These are phyloP conservation scores for Flaveria ramosissima DNA, from an alignment of 129 eudicot genomes.

Conservation along the genomic window DNA sequence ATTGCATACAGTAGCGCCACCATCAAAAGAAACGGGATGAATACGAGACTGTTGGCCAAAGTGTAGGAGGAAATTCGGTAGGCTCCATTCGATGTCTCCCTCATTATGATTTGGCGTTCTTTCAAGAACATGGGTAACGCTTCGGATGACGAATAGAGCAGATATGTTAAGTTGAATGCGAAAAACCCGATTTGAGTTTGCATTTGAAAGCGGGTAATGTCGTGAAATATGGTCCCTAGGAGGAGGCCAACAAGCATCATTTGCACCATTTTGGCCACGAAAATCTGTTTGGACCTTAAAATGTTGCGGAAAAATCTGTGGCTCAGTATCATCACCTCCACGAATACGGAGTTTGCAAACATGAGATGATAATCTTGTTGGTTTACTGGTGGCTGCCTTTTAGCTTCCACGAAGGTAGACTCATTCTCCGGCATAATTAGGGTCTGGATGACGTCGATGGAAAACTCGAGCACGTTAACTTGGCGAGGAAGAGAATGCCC, in stretches of 20 bases:
- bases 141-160: constrained; percentile 67
- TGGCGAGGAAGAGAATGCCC: constrained; percentile 63
- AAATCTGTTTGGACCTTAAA: constrained; percentile 62
- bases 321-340: constrained; percentile 55
- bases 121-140: constrained; percentile 75
- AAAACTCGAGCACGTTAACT: constrained; percentile 68
- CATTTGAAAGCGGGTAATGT: constrained; percentile 34
- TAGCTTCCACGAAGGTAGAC: no score
- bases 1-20: constrained; percentile 53
- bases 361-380: constrained; percentile 1
- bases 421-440: not conserved
- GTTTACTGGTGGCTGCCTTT: no score
- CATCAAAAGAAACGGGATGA: constrained; percentile 59
- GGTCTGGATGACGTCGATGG: constrained; percentile 55
- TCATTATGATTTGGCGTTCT: constrained; percentile 56
- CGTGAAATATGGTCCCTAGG: constrained; percentile 54
- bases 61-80: constrained; percentile 60
- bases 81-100: constrained; percentile 68
- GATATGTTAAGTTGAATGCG: constrained; percentile 65
- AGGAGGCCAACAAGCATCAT: constrained; percentile 50
- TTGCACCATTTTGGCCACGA: constrained; percentile 46
- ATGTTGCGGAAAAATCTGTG: constrained; percentile 64
- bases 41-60: constrained; percentile 58
- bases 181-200: constrained; percentile 69
- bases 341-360: constrained; percentile 41